phyloP scores from a whole-genome alignment of 345 rosid species.

The Eucalyptus coolabah region DNA sequence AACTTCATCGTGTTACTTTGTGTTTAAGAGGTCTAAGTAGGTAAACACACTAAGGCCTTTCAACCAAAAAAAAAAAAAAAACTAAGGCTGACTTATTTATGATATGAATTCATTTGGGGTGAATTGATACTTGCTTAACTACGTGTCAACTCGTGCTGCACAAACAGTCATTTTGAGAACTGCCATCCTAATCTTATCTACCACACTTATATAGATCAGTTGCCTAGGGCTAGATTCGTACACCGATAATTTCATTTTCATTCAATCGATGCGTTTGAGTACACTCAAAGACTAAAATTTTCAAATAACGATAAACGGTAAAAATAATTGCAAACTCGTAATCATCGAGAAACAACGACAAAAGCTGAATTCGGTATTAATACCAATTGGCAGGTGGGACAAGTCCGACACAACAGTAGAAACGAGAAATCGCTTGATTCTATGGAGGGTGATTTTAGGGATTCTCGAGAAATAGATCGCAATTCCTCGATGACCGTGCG shows the following conservation, averaged over 20 bases:
- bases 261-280: neutral
- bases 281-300: neutral
- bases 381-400: neutral
- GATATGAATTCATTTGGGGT: neutral
- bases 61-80: fast-evolving
- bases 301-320: neutral
- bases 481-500: neutral
- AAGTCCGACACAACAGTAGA: neutral
- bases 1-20: neutral
- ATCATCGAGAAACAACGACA: neutral
- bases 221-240: too few species aligned
- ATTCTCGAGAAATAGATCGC: neutral
- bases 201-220: too few species aligned
- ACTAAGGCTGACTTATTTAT: neutral
- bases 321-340: neutral
- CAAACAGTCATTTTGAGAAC: neutral
- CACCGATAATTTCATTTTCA: neutral
- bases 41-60: neutral
- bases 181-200: neutral
- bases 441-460: neutral
- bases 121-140: neutral
- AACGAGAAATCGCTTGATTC: neutral
- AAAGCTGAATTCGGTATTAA: neutral
- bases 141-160: neutral
- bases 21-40: neutral